Conservation (phyloP, 2,329 filamentous ascomycete genomes). For the Fusarium denticulatum region DNA sequence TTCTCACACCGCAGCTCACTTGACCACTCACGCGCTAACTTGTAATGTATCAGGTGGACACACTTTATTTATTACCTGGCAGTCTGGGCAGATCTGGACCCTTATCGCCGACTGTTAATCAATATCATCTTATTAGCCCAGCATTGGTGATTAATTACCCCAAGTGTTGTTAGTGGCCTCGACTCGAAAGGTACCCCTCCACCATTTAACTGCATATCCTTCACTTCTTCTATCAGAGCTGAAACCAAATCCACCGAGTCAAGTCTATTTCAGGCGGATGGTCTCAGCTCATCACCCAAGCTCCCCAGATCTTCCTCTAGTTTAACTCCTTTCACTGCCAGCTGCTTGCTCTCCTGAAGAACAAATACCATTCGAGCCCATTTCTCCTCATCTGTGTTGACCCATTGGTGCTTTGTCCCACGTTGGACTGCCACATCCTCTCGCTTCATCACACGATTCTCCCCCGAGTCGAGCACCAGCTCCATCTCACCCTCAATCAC, state of each 20-base stretch:
- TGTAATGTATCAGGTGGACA: conserved; percentile 29
- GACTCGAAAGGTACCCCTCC: neutral
- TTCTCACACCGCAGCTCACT: neutral
- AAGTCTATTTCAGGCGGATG: neutral
- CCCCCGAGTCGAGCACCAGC: conserved; percentile 60
- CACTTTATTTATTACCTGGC: conserved; percentile 16
- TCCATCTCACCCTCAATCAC: conserved; percentile 65
- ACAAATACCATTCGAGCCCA: conserved; percentile 59
- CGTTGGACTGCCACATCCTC: conserved; percentile 67
- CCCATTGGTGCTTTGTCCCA: conserved; percentile 66
- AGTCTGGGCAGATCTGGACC: conserved; percentile 13
- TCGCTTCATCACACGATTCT: conserved; percentile 51
- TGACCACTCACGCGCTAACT: conserved; percentile 18
- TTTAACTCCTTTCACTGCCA: conserved; percentile 12
- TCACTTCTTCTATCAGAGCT: neutral
- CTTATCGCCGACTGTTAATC: conserved; percentile 8
- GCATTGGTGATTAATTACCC: neutral
- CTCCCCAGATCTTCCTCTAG: conserved; percentile 30
- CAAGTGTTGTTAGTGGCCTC: neutral
- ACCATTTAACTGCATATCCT: neutral
- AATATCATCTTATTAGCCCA: neutral
- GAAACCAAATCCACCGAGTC: neutral
- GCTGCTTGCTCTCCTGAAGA: conserved; percentile 41
- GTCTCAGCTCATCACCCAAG: conserved; percentile 17
- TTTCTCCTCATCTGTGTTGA: conserved; percentile 55